Evolutionary conservation across 2,329 filamentous ascomycete genomes (phyloP).

Genomic region (Phyllosticta citriasiana): DNA sequence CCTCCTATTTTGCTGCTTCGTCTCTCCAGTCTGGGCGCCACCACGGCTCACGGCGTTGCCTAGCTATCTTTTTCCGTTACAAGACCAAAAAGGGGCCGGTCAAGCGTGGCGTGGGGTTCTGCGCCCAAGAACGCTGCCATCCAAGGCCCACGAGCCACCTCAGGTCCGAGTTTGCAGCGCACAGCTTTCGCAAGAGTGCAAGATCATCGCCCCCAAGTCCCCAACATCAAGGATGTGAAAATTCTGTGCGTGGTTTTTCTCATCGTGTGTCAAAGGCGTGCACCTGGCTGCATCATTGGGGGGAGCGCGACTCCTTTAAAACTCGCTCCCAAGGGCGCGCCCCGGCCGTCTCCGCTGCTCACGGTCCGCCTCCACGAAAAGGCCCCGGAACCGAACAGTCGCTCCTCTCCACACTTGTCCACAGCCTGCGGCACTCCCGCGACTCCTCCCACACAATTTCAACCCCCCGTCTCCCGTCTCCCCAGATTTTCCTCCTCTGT

Average conservation of each 20-base stretch:
- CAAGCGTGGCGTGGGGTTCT: background rate
- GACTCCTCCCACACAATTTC: background rate
- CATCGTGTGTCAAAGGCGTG: background rate
- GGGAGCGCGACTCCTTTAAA: background rate
- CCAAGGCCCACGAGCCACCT: background rate
- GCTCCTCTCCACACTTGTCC: background rate
- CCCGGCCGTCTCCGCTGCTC: background rate
- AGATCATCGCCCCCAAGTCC: background rate
- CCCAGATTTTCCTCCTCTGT: background rate
- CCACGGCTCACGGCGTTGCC: background rate
- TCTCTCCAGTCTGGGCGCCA: background rate
- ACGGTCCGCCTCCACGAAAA: background rate
- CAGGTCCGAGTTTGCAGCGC: background rate
- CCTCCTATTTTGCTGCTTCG: background rate
- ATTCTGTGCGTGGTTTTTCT: background rate
- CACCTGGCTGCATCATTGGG: background rate
- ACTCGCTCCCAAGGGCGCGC: background rate
- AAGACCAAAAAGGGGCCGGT: background rate
- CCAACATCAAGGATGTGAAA: background rate
- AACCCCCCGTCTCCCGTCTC: background rate
- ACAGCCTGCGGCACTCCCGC: background rate
- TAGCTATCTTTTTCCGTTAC: no score
- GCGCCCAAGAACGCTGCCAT: background rate
- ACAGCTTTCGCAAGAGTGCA: background rate
- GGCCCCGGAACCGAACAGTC: background rate